phyloP scores from a whole-genome alignment of 768 basidiomycete species.

The button mushroom (Agaricus bisporus) region DNA sequence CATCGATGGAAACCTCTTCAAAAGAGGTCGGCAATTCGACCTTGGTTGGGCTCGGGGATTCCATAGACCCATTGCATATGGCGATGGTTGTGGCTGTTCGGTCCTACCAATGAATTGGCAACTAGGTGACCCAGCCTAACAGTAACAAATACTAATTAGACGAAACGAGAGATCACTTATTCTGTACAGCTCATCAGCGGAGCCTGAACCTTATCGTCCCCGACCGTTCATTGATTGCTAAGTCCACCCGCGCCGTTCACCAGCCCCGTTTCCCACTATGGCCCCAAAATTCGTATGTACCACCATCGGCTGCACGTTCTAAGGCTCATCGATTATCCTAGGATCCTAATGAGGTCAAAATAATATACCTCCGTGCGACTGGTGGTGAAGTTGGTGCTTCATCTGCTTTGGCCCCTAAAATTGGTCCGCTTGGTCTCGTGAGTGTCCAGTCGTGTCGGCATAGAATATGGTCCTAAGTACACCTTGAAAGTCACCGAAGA shows the following conservation, averaged over 20 bases:
- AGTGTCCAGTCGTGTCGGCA: conserved; percentile 23
- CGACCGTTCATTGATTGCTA: conserved; percentile 9
- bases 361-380: conserved; percentile 97
- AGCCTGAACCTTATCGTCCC: conserved; percentile 45
- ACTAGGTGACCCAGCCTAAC: conserved; percentile 25
- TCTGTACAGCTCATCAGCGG: conserved; percentile 60
- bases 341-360: conserved; percentile 98
- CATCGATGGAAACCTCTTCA: conserved; percentile 78
- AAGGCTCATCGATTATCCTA: conserved; percentile 23
- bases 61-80: conserved; percentile 80
- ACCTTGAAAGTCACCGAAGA: conserved; percentile 87
- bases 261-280: conserved; percentile 19
- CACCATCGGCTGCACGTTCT: neutral
- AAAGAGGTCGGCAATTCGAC: conserved; percentile 80
- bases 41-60: conserved; percentile 58
- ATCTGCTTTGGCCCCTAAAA: conserved; percentile 97
- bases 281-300: conserved; percentile 18
- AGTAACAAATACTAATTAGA: conserved; percentile 23
- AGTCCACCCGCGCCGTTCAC: conserved; percentile 8
- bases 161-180: conserved; percentile 10
- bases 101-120: neutral
- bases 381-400: conserved; percentile 99
- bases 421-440: conserved; percentile 99
- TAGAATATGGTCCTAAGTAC: conserved; percentile 4
- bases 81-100: conserved; percentile 23